phyloP scores from a whole-genome alignment of 495 filamentous ascomycete species.

The Aspergillus leporis region DNA sequence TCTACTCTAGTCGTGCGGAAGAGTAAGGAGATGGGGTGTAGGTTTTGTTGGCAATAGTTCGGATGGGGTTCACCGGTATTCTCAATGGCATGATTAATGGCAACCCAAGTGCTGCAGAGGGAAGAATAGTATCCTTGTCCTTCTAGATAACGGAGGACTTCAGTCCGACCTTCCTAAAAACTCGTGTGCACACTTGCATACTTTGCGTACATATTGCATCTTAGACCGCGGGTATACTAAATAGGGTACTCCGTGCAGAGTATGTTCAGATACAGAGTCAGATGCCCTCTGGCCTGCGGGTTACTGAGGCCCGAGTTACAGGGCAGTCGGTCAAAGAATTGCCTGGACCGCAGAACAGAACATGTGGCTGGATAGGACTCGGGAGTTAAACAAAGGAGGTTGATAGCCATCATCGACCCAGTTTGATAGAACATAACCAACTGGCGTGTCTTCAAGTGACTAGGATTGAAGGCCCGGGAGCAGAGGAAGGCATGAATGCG shows the following conservation, averaged over 20 bases:
- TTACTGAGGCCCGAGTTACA: too few species aligned
- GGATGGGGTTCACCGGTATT: background rate
- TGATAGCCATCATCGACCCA: background rate
- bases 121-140: background rate
- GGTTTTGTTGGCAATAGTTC: background rate
- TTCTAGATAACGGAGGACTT: background rate
- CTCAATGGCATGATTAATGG: background rate
- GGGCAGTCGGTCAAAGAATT: background rate
- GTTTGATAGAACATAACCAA: background rate
- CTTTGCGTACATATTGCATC: background rate
- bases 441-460: background rate
- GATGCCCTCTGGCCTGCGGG: background rate
- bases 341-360: background rate
- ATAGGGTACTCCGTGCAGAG: background rate
- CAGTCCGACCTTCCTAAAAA: background rate
- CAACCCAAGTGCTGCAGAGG: background rate
- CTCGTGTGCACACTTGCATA: background rate
- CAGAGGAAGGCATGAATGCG: background rate
- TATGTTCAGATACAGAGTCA: background rate
- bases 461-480: background rate
- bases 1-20: background rate
- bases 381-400: constrained; percentile 3
- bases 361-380: constrained; percentile 1
- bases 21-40: background rate
- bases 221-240: background rate